Evolutionary conservation across 352 stramenopile species (phyloP), one percentile per base, ranked within the genome.

Genomic region (Pythium rishiriense): DNA sequence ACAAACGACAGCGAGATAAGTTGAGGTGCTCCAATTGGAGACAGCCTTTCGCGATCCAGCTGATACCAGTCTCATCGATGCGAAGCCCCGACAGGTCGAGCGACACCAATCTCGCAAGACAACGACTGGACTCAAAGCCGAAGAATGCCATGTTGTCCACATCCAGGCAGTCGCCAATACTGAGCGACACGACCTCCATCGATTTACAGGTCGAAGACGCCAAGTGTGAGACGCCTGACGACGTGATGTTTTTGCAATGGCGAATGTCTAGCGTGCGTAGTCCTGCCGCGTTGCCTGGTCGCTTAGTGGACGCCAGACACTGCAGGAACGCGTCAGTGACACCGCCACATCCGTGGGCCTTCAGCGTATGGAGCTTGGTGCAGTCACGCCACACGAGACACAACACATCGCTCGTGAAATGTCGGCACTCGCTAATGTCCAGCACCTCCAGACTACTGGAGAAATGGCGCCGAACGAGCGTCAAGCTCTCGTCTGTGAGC

Each of bases 91-190:
- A 69, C 1, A 91, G 56, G 47, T 85, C 75, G 22, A 91, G 64
- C 0, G 35, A 62, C 7, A 37, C 52, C 0, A 93, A 60, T 1
- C 67, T 60, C 0, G 0, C 24, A 17, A 91, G 61, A 0, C 66
- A 70, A 0, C 17, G 8, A 22, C 78, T 88, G 15, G 61, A 76
- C 26, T 88, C 83, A 65, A 93, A 90, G 1, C 73, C 74, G 50
- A 93, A 90, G 52, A 93, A 93, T 14, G 81, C 81, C 79, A 88
- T 91, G 41, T 84, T 81, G 51, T 81, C 68, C 1, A 93, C 73
- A 3, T 80, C 71, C 0, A 86, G 62, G 52, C 83, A 93, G 31
- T 93, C 71, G 2, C 76, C 73, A 19, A 88, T 28, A 2, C 68
- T 62, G 24, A 93, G 57, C 25, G 64, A 67, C 14, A 62, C 49